Evolutionary conservation across 2,329 filamentous ascomycete genomes (phyloP).

Genomic region (Cladosporium sp.): DNA sequence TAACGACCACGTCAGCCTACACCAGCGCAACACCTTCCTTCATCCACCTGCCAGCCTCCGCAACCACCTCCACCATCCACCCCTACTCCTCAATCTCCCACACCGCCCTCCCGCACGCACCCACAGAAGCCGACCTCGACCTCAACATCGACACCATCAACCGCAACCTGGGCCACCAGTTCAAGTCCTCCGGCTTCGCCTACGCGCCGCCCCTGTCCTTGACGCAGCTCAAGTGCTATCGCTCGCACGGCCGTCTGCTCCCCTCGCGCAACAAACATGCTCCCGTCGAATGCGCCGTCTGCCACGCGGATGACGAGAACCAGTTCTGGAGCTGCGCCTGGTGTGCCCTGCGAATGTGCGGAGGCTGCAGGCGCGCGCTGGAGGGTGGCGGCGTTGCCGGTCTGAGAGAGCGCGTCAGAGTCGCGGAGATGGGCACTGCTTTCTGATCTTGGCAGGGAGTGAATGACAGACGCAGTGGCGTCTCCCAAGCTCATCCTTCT

Average conservation of each 20-base stretch:
- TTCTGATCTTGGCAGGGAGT: too few species aligned
- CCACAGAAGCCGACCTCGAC: conserved; percentile 8
- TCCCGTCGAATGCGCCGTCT: conserved; percentile 32
- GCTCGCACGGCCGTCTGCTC: conserved; percentile 24
- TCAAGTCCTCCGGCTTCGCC: conserved; percentile 31
- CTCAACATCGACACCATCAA: conserved; percentile 18
- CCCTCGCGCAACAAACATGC: conserved; percentile 28
- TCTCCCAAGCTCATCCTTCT: too few species aligned
- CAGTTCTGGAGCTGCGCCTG: conserved; percentile 30
- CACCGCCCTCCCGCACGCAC: conserved; percentile 5
- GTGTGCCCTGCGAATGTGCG: conserved; percentile 31
- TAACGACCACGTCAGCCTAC: conserved; percentile 5
- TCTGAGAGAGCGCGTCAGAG: conserved; percentile 20
- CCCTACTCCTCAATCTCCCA: conserved; percentile 16
- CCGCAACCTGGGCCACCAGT: conserved; percentile 25
- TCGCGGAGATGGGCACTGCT: conserved; percentile 14
- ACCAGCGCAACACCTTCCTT: conserved; percentile 11
- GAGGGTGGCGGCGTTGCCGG: conserved; percentile 21
- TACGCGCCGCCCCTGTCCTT: conserved; percentile 27
- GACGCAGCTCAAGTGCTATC: conserved; percentile 29
- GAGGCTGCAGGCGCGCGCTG: conserved; percentile 24
- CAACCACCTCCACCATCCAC: conserved; percentile 11
- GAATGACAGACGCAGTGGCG: too few species aligned
- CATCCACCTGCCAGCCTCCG: background rate
- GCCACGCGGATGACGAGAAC: conserved; percentile 28